Evolutionary conservation across 441 rosid species (phyloP).

Genomic region (Hura crepitans): DNA sequence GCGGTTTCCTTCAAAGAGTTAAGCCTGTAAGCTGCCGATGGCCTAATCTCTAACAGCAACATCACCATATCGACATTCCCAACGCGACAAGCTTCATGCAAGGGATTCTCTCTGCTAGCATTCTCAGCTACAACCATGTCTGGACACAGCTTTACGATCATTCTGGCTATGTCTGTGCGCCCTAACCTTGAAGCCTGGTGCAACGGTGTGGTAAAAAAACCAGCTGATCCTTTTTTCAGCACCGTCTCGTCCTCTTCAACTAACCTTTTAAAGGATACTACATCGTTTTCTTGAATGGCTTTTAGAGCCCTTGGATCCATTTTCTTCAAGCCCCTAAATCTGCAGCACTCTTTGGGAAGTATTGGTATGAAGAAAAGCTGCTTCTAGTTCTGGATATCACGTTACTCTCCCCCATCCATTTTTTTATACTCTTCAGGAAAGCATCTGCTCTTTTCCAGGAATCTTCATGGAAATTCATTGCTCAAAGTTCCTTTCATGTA

Average conservation of each 20-base stretch:
- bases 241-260: conserved; percentile 13
- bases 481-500: too few species aligned
- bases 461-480: too few species aligned
- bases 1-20: conserved; percentile 20
- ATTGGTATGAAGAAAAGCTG: too few species aligned
- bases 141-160: conserved; percentile 23
- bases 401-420: too few species aligned
- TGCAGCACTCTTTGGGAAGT: too few species aligned
- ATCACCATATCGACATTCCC: conserved; percentile 21
- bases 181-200: conserved; percentile 31
- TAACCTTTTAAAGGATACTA: not conserved
- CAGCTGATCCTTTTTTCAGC: conserved; percentile 19
- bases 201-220: conserved; percentile 17
- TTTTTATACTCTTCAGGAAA: too few species aligned
- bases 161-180: conserved; percentile 16
- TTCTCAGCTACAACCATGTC: conserved; percentile 24
- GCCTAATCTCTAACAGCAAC: conserved; percentile 23
- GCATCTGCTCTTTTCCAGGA: too few species aligned
- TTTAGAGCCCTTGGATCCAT: conserved; percentile 19
- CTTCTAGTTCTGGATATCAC: too few species aligned
- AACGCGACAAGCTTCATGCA: conserved; percentile 33
- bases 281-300: conserved; percentile 18
- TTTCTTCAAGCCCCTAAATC: too few species aligned
- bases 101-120: conserved; percentile 25
- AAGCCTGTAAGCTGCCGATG: conserved; percentile 19